Percentiles rank a stretch among this genome's conserved stretches.
These are phyloP conservation scores for Thamnidium elegans DNA, from an alignment of 192 early-diverging fungal genomes.

Conservation along the genomic window DNA sequence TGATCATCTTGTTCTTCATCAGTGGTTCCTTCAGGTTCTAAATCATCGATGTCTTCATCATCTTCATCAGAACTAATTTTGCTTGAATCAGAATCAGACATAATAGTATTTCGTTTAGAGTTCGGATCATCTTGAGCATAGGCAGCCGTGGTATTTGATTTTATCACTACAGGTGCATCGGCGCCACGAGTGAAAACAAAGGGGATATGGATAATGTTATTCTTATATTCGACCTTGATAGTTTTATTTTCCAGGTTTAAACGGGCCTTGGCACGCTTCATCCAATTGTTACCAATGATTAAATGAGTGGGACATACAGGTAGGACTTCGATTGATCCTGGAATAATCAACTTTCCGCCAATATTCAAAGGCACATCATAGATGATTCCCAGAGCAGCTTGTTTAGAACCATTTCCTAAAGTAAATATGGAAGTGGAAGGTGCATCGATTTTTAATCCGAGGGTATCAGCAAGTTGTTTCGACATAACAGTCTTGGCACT, in stretches of 20 bases:
- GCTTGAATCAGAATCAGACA: neutral
- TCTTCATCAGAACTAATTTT: neutral
- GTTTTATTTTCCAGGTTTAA: neutral
- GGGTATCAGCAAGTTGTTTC: too few relatives aligned
- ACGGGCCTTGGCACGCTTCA: neutral
- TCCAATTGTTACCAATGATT: constrained; percentile 1
- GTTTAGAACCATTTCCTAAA: neutral
- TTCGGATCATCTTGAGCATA: too few relatives aligned
- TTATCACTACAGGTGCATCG: too few relatives aligned
- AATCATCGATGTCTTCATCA: neutral
- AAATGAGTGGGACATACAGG: neutral
- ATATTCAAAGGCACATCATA: neutral
- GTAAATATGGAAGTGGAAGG: neutral
- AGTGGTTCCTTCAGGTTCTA: neutral
- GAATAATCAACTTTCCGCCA: neutral
- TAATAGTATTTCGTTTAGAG: neutral
- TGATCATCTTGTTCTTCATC: neutral
- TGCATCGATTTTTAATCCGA: neutral
- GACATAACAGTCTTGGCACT: too few relatives aligned
- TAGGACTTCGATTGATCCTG: neutral
- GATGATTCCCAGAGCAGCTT: neutral
- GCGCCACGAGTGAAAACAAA: too few relatives aligned
- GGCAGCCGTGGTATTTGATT: too few relatives aligned
- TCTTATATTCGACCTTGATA: neutral
- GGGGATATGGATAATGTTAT: neutral